phyloP scores from a whole-genome alignment of 2,329 filamentous ascomycete species.

The Xylariaceae sp. region DNA sequence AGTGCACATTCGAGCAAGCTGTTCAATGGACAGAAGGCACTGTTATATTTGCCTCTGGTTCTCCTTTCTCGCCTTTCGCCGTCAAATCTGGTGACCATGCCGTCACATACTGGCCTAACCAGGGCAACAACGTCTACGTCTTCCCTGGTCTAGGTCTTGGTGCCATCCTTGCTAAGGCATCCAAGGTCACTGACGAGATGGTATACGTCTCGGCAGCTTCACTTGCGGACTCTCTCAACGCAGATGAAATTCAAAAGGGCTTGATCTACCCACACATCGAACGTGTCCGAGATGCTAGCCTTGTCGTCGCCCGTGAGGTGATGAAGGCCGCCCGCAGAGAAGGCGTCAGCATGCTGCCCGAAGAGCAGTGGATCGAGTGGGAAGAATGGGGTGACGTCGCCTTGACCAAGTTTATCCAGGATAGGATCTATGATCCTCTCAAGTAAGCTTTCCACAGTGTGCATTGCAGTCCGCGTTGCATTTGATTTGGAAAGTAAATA shows the following conservation, averaged over 20 bases:
- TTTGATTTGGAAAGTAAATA: constrained; percentile 22
- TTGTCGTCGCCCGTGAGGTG: constrained; percentile 86
- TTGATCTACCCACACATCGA: constrained; percentile 91
- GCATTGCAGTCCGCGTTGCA: constrained; percentile 26
- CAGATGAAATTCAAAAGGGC: constrained; percentile 80
- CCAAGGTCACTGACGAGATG: constrained; percentile 91
- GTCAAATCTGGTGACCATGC: constrained; percentile 66
- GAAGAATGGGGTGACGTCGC: constrained; percentile 73
- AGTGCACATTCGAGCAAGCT: constrained; percentile 96
- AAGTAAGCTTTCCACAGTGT: constrained; percentile 36
- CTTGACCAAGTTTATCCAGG: constrained; percentile 66
- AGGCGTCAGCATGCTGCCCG: constrained; percentile 73
- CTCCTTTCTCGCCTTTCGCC: constrained; percentile 80
- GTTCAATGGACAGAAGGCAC: constrained; percentile 89
- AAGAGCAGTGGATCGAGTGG: constrained; percentile 75
- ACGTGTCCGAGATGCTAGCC: constrained; percentile 88
- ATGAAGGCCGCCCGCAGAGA: constrained; percentile 90
- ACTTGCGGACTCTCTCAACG: constrained; percentile 77
- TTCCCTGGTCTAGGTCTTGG: constrained; percentile 97
- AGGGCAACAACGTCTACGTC: constrained; percentile 89
- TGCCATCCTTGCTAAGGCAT: constrained; percentile 87
- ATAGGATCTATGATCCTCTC: constrained; percentile 64
- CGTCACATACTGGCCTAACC: constrained; percentile 76
- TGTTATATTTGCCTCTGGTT: constrained; percentile 93
- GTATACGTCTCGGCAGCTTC: constrained; percentile 92